Base-by-base conservation (phyloP, 2,329 filamentous ascomycete genomes). In the Aureobasidium sp. region DNA sequence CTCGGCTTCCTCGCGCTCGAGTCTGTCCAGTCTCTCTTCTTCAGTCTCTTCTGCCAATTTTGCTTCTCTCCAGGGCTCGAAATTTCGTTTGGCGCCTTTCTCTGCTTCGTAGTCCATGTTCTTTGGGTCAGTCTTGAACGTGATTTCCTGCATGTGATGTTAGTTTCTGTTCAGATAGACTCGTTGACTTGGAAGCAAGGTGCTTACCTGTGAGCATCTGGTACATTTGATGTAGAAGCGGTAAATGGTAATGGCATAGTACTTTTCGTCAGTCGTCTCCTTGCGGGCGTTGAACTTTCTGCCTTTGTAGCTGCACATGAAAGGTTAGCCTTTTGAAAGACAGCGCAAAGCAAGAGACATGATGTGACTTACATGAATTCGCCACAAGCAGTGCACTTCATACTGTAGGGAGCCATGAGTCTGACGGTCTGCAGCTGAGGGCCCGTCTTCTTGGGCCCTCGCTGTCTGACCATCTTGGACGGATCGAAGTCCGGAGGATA, bases 281-380 rank as follows among this genome's bases (percentile, higher is more conserved):
- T 98, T 98, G 30, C 88, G 80, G 2, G 89, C 86, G 71, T 97
- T 97, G 78, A 97, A 97, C 65, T 96, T 97, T 56, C 90, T 82
- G 25, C 21, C 41, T 60, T 87, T 87, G 76, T 94, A 91, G 32
- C 12, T 17, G 12, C 6, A 14, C 6, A 35, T 29, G 5, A 2
- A 2, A 3, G n/a, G 32, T 35, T n/a, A 35, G 32, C 16, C 6
- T 6, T 30, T 6, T 30, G 6, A 6, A 30, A 30, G 29, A 14
- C 14, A 30, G 29, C 7, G 14, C 6, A 7, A n/a, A n/a, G 16
- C 6, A 19, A n/a, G n/a, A n/a, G n/a, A n/a, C n/a, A n/a, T n/a
- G n/a, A n/a, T n/a, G n/a, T n/a, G n/a, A n/a, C 27, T 6, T 94
- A 91, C 64, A 95, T 93, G 73, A 85, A 95, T 70, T 94, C 87